Evolutionary conservation across 495 filamentous ascomycete genomes (phyloP), one percentile per base, ranked within the genome.

Genomic region (Penicillium pulvis): DNA sequence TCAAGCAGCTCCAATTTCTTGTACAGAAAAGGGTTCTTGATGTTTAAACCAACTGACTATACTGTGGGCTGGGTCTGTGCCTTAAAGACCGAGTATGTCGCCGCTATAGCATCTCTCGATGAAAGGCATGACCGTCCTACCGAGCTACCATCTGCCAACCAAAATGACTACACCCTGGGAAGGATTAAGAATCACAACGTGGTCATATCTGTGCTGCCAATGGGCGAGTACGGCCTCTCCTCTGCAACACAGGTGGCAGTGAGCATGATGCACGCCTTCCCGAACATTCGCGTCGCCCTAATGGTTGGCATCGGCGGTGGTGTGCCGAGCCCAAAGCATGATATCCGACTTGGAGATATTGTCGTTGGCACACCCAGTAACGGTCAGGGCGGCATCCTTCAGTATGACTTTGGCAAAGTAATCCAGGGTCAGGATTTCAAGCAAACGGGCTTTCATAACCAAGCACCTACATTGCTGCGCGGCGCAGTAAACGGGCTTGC

Each of bases 11-110:
- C 16, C 14, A 36, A 36, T n/a, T 17, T 23, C 16, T 7, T 6
- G 6, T 12, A 5, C 0, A 16, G 14, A 4, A 6, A n/a, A 7
- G 12, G 16, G 6, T 47, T 1, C 8, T 2, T 14, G n/a, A 54
- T 64, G 53, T 54, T 53, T 14, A 41, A 63, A 16, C 65, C 62
- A 23, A 62, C 65, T 41, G 31, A 59, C 10, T 84, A 78, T 55
- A 79, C 69, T 0, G 68, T 84, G 2, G 81, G 77, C 24, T 81
- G 77, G 76, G 76, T 84, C n/a, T 79, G 74, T 51, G 74, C 77
- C 2, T 53, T 81, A 3, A 24, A n/a, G 1, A 49, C 51, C 0
- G 79, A 82, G 46, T 58, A 64, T 10, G 57, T 71, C 42, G 77
- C 80, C 3, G 78, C 72, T 6, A 33, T 52, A 36, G 59, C 50